phyloP scores from a whole-genome alignment of 176 grass and related monocot genomes.

The Chrysopogon serrulatus region DNA sequence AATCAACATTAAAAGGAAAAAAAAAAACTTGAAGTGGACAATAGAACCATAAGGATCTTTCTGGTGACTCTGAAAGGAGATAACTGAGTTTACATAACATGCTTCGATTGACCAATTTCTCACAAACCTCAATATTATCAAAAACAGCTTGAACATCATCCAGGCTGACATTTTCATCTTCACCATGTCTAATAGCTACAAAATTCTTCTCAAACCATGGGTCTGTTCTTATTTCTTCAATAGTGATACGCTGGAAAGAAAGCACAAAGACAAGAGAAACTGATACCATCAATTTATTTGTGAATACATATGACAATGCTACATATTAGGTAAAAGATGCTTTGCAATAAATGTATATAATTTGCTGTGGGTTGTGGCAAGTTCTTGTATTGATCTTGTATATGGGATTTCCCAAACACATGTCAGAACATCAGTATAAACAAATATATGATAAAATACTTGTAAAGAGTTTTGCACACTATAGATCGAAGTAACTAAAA shows the following conservation, averaged over 20 bases:
- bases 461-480: background rate
- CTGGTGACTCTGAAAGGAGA: background rate
- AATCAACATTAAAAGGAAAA: conserved; percentile 9
- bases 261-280: background rate
- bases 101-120: background rate
- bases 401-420: background rate
- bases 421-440: background rate
- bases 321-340: conserved; percentile 8
- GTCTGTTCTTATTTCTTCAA: conserved; percentile 67
- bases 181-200: conserved; percentile 43
- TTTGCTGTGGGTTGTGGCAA: background rate
- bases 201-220: conserved; percentile 85
- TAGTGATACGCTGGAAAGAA: conserved; percentile 63
- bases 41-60: background rate
- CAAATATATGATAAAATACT: background rate
- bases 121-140: conserved; percentile 89
- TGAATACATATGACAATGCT: background rate
- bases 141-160: conserved; percentile 94
- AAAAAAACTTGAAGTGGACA: conserved; percentile 15
- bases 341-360: background rate
- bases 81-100: background rate
- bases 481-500: background rate
- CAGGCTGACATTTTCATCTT: conserved; percentile 69
- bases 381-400: background rate
- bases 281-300: conserved; percentile 2